Conservation (phyloP, 441 rosid genomes). For the Eruca vesicaria region DNA sequence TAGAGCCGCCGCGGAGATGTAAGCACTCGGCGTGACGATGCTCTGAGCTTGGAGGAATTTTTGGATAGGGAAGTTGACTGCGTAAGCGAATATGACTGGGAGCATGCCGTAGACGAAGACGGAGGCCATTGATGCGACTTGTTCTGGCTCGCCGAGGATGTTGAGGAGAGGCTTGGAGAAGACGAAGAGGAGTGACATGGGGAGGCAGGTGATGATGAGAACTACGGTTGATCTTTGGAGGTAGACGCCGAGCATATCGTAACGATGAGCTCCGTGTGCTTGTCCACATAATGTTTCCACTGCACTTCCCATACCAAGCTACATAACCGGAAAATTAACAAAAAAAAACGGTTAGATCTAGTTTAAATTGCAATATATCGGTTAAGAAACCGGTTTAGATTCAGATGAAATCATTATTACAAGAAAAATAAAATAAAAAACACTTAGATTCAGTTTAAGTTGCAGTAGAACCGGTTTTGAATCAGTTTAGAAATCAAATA, state of each 20-base stretch:
- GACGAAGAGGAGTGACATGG: constrained; percentile 46
- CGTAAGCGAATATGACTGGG: constrained; percentile 31
- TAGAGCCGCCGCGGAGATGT: constrained; percentile 21
- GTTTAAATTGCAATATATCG: neutral
- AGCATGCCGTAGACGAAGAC: constrained; percentile 31
- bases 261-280: constrained; percentile 35
- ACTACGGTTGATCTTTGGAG: constrained; percentile 68
- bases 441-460: no score
- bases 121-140: constrained; percentile 15
- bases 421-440: constrained; percentile 17
- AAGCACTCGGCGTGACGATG: constrained; percentile 30
- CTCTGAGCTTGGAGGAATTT: constrained; percentile 29
- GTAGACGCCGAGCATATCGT: constrained; percentile 68
- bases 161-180: constrained; percentile 18
- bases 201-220: constrained; percentile 55
- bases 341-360: neutral
- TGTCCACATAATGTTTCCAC: constrained; percentile 32
- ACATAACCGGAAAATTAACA: neutral
- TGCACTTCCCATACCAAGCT: constrained; percentile 34
- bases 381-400: neutral
- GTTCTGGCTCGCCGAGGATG: constrained; percentile 21
- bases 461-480: no score
- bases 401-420: constrained; percentile 2
- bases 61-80: constrained; percentile 31
- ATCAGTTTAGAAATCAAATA: no score